Evolutionary conservation across 495 filamentous ascomycete genomes (phyloP), one percentile per base, ranked within the genome.

Genomic region (Baudoinia panamericana): DNA sequence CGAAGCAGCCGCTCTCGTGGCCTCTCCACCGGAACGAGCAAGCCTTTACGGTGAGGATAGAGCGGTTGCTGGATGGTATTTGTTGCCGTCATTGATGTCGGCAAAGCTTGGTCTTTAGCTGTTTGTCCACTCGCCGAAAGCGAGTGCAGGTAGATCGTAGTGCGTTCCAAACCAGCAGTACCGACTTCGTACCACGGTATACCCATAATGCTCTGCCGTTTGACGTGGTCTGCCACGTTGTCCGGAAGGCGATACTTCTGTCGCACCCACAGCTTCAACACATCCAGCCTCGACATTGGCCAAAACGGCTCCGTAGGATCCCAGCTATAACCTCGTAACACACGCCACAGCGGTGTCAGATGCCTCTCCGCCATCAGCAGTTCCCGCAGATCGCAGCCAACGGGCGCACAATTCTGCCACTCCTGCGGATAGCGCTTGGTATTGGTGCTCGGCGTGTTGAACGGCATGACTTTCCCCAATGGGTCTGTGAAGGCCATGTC

Each of bases 351-450:
- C 7, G 62, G 45, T 0, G 54, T 61, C 12, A 82, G 48, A 19
- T 58, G 55, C n/a, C 61, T 58, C 52, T 82, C 76, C n/a, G 67
- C 70, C 26, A 81, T 51, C 39, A 81, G 61, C 41, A 82, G 50
- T 17, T 66, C 57, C 18, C 70, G 58, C 27, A 82, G 48, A 2
- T 57, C 53, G 23, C 23, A 38, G 10, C 55, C 55, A 11, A 56
- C 56, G 6, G 62, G 65, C 24, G 27, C 28, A 15, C 11, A 25
- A 13, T 29, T 16, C 7, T 41, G 54, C 60, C 11, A 65, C 39
- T 6, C 68, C 69, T 51, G 71, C 58, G 25, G 62, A 65, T 60
- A 75, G 66, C 24, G 56, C 62, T 61, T 75, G 62, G 44, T 71
- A 61, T 10, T 80, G 59, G 54, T 78, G 76, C 48, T 74, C 41